Base-by-base conservation (phyloP, 495 filamentous ascomycete genomes). In the Penicillium ochrochloron region DNA sequence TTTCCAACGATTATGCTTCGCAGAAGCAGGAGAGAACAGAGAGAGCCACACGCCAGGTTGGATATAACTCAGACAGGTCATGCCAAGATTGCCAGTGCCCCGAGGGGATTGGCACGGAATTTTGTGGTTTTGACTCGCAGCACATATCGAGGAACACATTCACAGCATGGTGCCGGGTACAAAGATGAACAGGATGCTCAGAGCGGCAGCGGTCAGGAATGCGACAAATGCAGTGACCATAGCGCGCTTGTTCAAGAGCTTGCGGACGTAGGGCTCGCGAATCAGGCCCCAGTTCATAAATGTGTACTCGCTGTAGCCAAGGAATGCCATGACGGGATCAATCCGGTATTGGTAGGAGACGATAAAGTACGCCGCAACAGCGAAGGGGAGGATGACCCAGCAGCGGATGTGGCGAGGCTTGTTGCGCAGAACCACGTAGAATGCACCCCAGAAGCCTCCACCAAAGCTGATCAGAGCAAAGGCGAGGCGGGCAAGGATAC, bases 361-460 rank as follows among this genome's bases (percentile, higher is more conserved):
- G 31, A 98, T 86, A 69, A 86, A 88, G 75, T 99, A 98, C 17
- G 96, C 84, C 10, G 93, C 94, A 39, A 98, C 76, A 2, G 90
- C 90, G 76, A 97, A 98, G 6, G 95, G 95, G n/a, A 97, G 82
- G 68, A 98, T 92, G 37, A 97, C 92, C 92, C 92, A 98, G 68
- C 89, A 87, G 68, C 96, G 83, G 52, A 87, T 92, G 61, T 76
- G 70, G 46, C 92, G 86, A 23, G 88, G 84, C 69, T 91, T 86
- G 73, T 97, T 82, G 17, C 96, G 88, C 73, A 99, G 92, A 57
- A 99, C 96, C 34, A 97, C 86, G 57, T 92, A 86, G 72, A 98
- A 99, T 1, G 89, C 91, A 6, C 92, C 87, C 95, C 95, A 99
- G 76, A 97, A 97, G 4, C 83, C 96, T 66, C 88, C 93, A 70